Evolutionary conservation across 2,329 filamentous ascomycete species (phyloP).

Genomic region (Xylariaceae sp.): DNA sequence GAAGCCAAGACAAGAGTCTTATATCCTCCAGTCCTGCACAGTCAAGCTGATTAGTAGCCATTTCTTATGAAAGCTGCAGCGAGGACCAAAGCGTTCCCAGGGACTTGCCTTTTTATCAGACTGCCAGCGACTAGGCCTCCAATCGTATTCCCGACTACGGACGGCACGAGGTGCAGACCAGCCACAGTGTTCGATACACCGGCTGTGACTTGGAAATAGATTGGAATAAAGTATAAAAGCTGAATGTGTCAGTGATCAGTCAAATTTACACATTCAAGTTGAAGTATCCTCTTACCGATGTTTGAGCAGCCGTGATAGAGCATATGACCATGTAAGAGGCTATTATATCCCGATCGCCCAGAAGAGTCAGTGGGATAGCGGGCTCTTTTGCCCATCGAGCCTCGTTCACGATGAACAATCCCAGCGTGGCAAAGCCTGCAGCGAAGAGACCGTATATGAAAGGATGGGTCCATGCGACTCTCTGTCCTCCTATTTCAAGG

Average conservation of each 20-base stretch:
- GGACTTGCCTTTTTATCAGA: constrained; percentile 47
- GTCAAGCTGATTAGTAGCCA: neutral
- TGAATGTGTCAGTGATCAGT: constrained; percentile 18
- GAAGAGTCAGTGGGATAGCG: constrained; percentile 54
- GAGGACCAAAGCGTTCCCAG: no score
- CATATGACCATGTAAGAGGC: constrained; percentile 49
- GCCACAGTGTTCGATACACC: constrained; percentile 55
- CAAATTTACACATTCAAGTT: constrained; percentile 3
- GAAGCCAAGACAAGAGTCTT: constrained; percentile 53
- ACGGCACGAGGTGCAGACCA: constrained; percentile 59
- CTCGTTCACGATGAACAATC: constrained; percentile 36
- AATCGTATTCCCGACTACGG: constrained; percentile 62
- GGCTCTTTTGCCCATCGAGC: constrained; percentile 48
- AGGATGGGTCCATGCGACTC: constrained; percentile 37
- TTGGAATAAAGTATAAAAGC: constrained; percentile 62
- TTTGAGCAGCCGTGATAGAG: constrained; percentile 54
- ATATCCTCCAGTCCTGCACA: constrained; percentile 53
- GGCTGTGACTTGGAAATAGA: constrained; percentile 66
- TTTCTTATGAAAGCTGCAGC: no score
- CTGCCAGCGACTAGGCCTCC: constrained; percentile 59
- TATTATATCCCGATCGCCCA: constrained; percentile 49
- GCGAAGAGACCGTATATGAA: constrained; percentile 31
- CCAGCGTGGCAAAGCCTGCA: constrained; percentile 26
- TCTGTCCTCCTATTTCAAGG: constrained; percentile 37
- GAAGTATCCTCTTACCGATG: constrained; percentile 40